Base-by-base conservation (phyloP, 2,329 filamentous ascomycete species). In the Cercospora sesami region DNA sequence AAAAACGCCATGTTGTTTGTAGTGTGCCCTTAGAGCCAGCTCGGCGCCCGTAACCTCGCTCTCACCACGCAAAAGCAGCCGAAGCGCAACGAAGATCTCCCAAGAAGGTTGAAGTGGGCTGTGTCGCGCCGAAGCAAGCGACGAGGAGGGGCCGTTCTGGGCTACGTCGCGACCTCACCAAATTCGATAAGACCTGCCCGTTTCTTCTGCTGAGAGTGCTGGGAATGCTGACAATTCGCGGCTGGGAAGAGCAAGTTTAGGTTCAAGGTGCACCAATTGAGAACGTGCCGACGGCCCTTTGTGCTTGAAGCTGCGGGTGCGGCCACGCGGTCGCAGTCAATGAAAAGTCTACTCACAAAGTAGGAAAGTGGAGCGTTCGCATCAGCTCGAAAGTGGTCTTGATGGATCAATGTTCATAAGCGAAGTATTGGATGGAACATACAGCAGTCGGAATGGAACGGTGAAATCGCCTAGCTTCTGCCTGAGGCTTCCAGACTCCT, bases 301-400 rank as follows among this genome's bases (percentile, higher is more conserved):
- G n/a, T n/a, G n/a, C n/a, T n/a, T n/a, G n/a, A 12, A 36, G 57
- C 18, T 60, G 28, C 57, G 30, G 33, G 28, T 60, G 57, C 59
- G 45, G 42, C 39, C 60, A 63, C 60, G 60, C 60, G 60, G 45
- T 53, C 53, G 23, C 59, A 61, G 28, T n/a, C 31, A 61, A n/a
- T 16, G 4, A 12, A 61, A 61, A 61, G 59, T 61, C 59, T 61
- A 61, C 33, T 61, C 12, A 51, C 45, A 4, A 51, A 51, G 45
- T 51, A 42, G 36, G 36, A 42, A 61, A 26, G n/a, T 42, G 36
- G 26, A 45, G 36, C 12, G 30, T 26, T 61, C 33, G 59, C 36
- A 30, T 48, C 7, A 14, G 36, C n/a, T 60, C 26, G 31, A 42
- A 28, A 42, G 31, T 42, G 18, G 33, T 16, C 33, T 51, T 23